These are phyloP conservation scores for Tolypocladium tropicale DNA, from an alignment of 2,329 filamentous ascomycete species.

Conservation along the genomic window DNA sequence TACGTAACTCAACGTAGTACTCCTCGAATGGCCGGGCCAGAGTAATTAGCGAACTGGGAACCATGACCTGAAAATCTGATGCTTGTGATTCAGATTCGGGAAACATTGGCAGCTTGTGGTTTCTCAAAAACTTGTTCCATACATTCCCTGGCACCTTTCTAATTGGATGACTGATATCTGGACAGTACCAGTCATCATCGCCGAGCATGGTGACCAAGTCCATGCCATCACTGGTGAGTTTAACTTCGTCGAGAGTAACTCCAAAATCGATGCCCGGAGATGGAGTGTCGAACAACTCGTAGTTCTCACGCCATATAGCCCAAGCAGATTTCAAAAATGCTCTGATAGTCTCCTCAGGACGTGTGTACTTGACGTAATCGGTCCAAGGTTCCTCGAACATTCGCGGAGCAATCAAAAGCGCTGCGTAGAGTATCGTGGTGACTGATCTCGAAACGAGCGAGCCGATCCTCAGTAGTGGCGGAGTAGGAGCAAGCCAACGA, in stretches of 20 bases:
- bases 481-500: conserved; percentile 6
- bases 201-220: conserved; percentile 8
- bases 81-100: not conserved
- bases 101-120: conserved; percentile 5
- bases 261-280: conserved; percentile 10
- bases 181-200: conserved; percentile 4
- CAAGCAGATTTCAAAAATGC: conserved; percentile 8
- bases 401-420: conserved; percentile 9
- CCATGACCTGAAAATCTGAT: not conserved
- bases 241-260: conserved; percentile 9
- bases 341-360: conserved; percentile 2
- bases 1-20: not conserved
- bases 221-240: conserved; percentile 7
- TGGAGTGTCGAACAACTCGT: not conserved
- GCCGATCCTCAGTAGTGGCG: conserved; percentile 8
- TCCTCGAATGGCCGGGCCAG: not conserved
- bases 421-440: conserved; percentile 11
- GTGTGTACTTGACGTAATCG: not conserved
- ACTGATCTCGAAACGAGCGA: conserved; percentile 8
- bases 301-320: conserved; percentile 6
- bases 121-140: conserved; percentile 14
- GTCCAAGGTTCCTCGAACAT: conserved; percentile 5
- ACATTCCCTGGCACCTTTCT: conserved; percentile 9
- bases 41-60: conserved; percentile 1
- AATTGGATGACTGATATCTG: conserved; percentile 11